A percentile compares a stretch with the other conserved stretches of the same genome.
These are phyloP conservation scores for Pugionium cornutum DNA, from an alignment of 345 rosid genomes.

Conservation along the genomic window DNA sequence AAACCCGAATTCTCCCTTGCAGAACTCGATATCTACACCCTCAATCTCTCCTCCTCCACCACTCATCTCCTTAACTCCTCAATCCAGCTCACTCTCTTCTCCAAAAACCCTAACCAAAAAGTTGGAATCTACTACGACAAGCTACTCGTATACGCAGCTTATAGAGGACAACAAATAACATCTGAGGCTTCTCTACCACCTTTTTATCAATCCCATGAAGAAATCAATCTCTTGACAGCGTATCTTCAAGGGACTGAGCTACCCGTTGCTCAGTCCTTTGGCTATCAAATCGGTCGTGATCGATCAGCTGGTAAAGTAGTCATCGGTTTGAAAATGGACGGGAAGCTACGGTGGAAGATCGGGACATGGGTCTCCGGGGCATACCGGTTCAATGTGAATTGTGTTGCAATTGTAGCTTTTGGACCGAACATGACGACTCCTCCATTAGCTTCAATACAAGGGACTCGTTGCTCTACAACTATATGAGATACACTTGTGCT, in stretches of 20 bases:
- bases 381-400: conserved; percentile 60
- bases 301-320: conserved; percentile 55
- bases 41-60: conserved; percentile 54
- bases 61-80: conserved; percentile 82
- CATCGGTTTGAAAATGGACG: conserved; percentile 59
- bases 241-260: conserved; percentile 60
- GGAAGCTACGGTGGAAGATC: conserved; percentile 76
- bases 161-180: conserved; percentile 83
- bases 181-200: conserved; percentile 57
- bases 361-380: conserved; percentile 86
- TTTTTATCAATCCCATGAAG: conserved; percentile 76
- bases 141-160: conserved; percentile 60
- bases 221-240: conserved; percentile 58
- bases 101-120: conserved; percentile 67
- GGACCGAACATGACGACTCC: conserved; percentile 47
- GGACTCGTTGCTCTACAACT: conserved; percentile 64
- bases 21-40: conserved; percentile 61
- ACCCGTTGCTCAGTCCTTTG: conserved; percentile 66
- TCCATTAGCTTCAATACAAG: conserved; percentile 58
- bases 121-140: conserved; percentile 84
- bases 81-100: conserved; percentile 61
- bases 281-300: conserved; percentile 65
- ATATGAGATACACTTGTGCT: conserved; percentile 41
- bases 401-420: conserved; percentile 64
- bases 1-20: conserved; percentile 73